phyloP scores from a whole-genome alignment of 331 rosid species.

The Quercus phellos region DNA sequence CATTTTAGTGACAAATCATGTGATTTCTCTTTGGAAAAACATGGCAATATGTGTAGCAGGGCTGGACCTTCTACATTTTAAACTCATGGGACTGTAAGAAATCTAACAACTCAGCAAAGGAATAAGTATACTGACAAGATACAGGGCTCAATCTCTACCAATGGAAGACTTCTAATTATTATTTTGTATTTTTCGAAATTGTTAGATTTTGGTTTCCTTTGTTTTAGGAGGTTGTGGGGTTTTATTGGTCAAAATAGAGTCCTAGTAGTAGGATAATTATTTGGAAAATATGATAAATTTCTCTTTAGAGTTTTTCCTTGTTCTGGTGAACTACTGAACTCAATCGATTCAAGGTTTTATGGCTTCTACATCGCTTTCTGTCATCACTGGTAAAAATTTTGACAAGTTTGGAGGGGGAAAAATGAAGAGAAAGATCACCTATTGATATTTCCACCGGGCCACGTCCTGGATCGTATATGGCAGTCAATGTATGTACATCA shows the following conservation, averaged over 20 bases:
- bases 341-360: no score
- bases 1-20: background rate
- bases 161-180: no score
- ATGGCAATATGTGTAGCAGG: background rate
- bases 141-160: no score
- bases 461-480: slow-evolving; percentile 11
- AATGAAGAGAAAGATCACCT: slow-evolving; percentile 35
- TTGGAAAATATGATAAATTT: no score
- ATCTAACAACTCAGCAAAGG: background rate
- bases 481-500: slow-evolving; percentile 21
- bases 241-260: no score
- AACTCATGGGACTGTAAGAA: background rate
- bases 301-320: no score
- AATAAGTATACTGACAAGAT: background rate
- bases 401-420: background rate
- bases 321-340: no score
- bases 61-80: background rate
- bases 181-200: no score
- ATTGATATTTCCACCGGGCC: slow-evolving; percentile 23
- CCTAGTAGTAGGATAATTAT: no score
- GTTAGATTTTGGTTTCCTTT: no score
- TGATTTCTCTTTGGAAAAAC: background rate
- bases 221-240: no score
- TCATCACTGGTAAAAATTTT: background rate
- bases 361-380: no score